Percentiles rank a stretch among this genome's conserved stretches.
These are phyloP conservation scores for Penicillium sp. DNA, from an alignment of 2,329 filamentous ascomycete genomes.

Conservation along the genomic window DNA sequence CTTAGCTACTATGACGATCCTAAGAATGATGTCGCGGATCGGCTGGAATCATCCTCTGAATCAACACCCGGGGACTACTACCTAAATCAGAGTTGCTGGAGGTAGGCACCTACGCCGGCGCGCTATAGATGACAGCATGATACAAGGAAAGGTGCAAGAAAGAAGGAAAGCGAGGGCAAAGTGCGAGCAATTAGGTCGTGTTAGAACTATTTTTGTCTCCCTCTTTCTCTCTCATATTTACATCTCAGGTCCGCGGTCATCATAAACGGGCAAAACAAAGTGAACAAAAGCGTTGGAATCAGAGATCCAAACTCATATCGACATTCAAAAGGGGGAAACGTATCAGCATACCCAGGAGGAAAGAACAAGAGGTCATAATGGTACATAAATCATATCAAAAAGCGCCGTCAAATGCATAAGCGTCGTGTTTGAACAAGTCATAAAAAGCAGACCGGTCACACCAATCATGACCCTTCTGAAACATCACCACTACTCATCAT, in stretches of 20 bases:
- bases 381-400: conserved; percentile 21
- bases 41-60: too few species aligned
- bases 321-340: conserved; percentile 8
- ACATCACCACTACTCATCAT: conserved; percentile 10
- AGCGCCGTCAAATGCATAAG: conserved; percentile 21
- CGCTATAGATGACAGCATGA: too few species aligned
- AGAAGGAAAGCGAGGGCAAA: too few species aligned
- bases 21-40: too few species aligned
- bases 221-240: conserved; percentile 21
- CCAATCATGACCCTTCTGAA: neutral
- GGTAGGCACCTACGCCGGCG: too few species aligned
- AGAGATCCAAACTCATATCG: conserved; percentile 8
- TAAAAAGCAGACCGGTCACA: neutral
- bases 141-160: too few species aligned
- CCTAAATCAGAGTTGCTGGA: too few species aligned
- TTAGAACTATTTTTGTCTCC: too few species aligned
- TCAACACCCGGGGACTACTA: too few species aligned
- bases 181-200: too few species aligned
- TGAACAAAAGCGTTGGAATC: neutral
- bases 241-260: conserved; percentile 12
- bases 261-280: neutral
- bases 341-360: conserved; percentile 12
- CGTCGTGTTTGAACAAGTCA: neutral
- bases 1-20: too few species aligned
- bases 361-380: conserved; percentile 16